Evolutionary conservation across 305 asterid species (phyloP), one percentile per base, ranked within the genome.

Genomic region (Fraxinus angustifolia): DNA sequence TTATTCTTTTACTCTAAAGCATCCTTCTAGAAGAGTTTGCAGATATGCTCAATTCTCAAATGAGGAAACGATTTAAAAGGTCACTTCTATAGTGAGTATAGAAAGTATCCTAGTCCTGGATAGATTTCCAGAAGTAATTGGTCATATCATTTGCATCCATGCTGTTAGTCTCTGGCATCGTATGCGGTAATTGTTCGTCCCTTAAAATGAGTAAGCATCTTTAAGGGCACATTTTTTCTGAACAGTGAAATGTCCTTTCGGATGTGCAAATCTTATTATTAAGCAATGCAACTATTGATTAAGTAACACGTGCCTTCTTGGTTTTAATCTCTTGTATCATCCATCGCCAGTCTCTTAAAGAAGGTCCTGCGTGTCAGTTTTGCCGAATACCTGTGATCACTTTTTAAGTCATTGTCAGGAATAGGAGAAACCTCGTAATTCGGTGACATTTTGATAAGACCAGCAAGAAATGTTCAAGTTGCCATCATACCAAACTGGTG

Each of bases 311-410:
- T 38, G 48, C 48, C 48, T 38, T 38, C 48, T 38, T 38, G 48
- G 48, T 38, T 38, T 38, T 38, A 38, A 38, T 38, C 45, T 38
- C 45, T 38, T 38, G 45, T 8, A 38, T 38, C 45, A 38, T 38
- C 45, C 45, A 38, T 38, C 45, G 10, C 45, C 45, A 8, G 45
- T 8, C 45, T 38, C 45, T 38, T 38, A 23, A 45, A 77, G 14
- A 81, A 31, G 40, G 50, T 48, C 48, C 33, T 31, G 31, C 45
- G n/a, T 38, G 56, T 30, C 6, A 74, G 30, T 79, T 81, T 81
- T 45, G 80, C 50, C 45, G 65, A 40, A 75, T 78, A 84, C 83
- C 83, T 79, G 83, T 31, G 31, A 50, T 28, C 82, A 31, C 26
- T 23, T 23, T 62, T 14, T 35, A 78, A 81, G 60, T 5, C 70